phyloP scores from a whole-genome alignment of 257 asterid genomes.

The Gynochthodes officinalis region DNA sequence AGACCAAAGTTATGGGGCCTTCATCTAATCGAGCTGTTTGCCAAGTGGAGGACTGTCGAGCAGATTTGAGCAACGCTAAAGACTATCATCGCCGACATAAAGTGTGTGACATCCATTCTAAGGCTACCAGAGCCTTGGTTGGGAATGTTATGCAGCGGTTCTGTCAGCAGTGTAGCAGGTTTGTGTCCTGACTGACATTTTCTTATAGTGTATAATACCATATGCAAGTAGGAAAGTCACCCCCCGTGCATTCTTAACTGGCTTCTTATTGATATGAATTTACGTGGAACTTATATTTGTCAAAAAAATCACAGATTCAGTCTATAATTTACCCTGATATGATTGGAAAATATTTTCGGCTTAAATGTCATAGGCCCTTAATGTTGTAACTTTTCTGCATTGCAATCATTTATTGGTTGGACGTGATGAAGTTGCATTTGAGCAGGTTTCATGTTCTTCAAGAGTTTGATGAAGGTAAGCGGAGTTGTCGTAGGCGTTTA shows the following conservation, averaged over 20 bases:
- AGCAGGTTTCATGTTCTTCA: constrained; percentile 81
- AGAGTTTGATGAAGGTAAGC: constrained; percentile 94
- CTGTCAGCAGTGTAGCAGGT: constrained; percentile 99
- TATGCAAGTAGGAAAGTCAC: neutral
- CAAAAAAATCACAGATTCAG: neutral
- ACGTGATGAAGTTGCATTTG: constrained; percentile 7
- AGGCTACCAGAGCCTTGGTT: constrained; percentile 69
- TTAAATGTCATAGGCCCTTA: neutral
- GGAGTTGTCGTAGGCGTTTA: constrained; percentile 91
- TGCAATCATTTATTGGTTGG: neutral
- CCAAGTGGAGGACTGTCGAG: constrained; percentile 81
- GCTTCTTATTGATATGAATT: neutral
- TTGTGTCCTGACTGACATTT: neutral
- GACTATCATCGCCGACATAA: constrained; percentile 91
- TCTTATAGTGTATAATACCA: neutral
- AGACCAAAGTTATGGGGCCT: constrained; percentile 47
- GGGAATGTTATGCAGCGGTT: constrained; percentile 81
- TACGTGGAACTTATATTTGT: neutral
- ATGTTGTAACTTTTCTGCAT: neutral
- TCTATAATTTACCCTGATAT: neutral
- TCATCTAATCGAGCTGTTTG: constrained; percentile 57
- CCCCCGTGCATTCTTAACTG: neutral
- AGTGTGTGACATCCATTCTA: constrained; percentile 87
- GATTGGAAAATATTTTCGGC: neutral
- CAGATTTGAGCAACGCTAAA: constrained; percentile 72